Percentiles rank a stretch among this genome's conserved stretches.
Evolutionary conservation across 1,284 basidiomycete species (phyloP).

Genomic region (Cutaneotrichosporon cyanovorans): DNA sequence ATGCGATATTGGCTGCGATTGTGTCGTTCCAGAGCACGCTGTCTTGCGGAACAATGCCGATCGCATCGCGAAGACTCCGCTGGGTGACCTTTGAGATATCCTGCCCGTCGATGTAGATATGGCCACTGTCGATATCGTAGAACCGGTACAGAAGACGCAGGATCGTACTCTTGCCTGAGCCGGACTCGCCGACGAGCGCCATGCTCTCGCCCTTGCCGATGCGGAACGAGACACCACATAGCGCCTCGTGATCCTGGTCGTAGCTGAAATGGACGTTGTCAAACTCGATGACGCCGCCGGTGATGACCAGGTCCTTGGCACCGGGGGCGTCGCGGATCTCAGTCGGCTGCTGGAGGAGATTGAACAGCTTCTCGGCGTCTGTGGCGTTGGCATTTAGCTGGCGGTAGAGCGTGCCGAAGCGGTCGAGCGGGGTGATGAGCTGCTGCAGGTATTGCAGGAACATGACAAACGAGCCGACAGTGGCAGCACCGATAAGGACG

Average conservation of each 20-base stretch:
- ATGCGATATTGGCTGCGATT: constrained; percentile 88
- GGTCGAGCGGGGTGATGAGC: constrained; percentile 86
- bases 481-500: constrained; percentile 80
- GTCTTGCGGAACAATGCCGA: constrained; percentile 96
- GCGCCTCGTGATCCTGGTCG: constrained; percentile 75
- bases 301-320: constrained; percentile 64
- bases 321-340: constrained; percentile 63
- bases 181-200: constrained; percentile 91
- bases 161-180: constrained; percentile 93
- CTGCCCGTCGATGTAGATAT: constrained; percentile 70
- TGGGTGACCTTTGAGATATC: constrained; percentile 70
- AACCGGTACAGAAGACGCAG: constrained; percentile 90
- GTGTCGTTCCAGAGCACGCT: constrained; percentile 94
- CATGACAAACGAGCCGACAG: constrained; percentile 93
- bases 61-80: constrained; percentile 63
- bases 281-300: constrained; percentile 83
- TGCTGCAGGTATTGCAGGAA: constrained; percentile 96
- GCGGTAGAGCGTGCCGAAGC: constrained; percentile 89
- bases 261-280: constrained; percentile 90
- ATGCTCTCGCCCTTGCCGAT: constrained; percentile 92
- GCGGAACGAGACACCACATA: constrained; percentile 76
- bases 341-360: constrained; percentile 74
- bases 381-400: constrained; percentile 87
- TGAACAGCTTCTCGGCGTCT: constrained; percentile 93
- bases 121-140: constrained; percentile 75